Evolutionary conservation across 805 yeast species (phyloP).

Genomic region (Schizosaccharomyces cryophilus): DNA sequence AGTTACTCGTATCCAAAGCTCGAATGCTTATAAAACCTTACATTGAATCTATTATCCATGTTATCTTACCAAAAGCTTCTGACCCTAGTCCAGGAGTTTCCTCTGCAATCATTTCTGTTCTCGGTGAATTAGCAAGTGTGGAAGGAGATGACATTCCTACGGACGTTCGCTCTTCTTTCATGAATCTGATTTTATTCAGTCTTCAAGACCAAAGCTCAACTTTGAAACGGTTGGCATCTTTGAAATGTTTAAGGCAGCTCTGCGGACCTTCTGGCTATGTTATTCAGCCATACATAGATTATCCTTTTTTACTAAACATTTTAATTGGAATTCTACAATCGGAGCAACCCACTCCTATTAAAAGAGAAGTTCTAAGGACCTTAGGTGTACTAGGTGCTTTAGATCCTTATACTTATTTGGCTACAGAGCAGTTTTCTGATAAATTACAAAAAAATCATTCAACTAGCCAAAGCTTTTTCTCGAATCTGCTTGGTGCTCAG

Average conservation of each 20-base stretch:
- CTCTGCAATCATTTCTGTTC: conserved; percentile 57
- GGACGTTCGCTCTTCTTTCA: conserved; percentile 38
- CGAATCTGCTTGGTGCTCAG: conserved; percentile 78
- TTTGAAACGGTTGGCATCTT: conserved; percentile 67
- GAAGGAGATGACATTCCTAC: conserved; percentile 66
- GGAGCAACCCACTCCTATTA: conserved; percentile 46
- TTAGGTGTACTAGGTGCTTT: conserved; percentile 88
- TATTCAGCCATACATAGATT: conserved; percentile 77
- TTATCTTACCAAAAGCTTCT: conserved; percentile 47
- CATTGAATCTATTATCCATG: conserved; percentile 67
- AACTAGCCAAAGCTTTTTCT: conserved; percentile 69
- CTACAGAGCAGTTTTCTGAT: conserved; percentile 41
- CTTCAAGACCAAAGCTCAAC: conserved; percentile 78
- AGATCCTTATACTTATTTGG: conserved; percentile 88
- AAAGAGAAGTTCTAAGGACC: conserved; percentile 69
- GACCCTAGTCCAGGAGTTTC: conserved; percentile 63
- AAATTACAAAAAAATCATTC: conserved; percentile 42
- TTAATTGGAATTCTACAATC: conserved; percentile 58
- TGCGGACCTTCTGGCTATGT: conserved; percentile 87
- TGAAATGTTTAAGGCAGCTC: conserved; percentile 65
- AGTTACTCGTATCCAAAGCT: conserved; percentile 52
- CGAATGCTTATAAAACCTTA: conserved; percentile 68
- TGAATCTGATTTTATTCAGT: conserved; percentile 71
- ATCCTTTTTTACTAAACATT: conserved; percentile 67
- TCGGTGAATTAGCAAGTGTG: conserved; percentile 72